Evolutionary conservation across 352 stramenopile species (phyloP).

Genomic region (Phytophthora agathidicida): DNA sequence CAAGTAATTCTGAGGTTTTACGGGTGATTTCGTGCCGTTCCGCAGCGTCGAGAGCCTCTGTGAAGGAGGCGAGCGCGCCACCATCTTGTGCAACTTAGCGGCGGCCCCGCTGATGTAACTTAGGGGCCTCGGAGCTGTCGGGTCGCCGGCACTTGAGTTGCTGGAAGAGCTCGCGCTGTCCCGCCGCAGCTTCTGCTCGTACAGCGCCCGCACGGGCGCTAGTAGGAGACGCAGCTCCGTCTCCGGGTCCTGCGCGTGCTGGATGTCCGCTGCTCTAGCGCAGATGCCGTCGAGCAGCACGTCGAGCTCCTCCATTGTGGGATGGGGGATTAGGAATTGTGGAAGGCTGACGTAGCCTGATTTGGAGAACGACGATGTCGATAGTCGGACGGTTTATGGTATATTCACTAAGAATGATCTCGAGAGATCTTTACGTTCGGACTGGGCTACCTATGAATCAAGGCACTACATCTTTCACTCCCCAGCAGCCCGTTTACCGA

Average conservation of each 20-base stretch:
- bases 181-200: conserved; percentile 32
- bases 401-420: too few relatives aligned
- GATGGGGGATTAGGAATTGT: too few relatives aligned
- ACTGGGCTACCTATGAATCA: too few relatives aligned
- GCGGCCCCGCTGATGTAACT: conserved; percentile 43
- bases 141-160: conserved; percentile 18
- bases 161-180: conserved; percentile 27
- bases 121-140: conserved; percentile 8
- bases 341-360: too few relatives aligned
- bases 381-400: too few relatives aligned
- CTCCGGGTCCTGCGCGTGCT: conserved; percentile 44
- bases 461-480: too few relatives aligned
- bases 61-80: conserved; percentile 21
- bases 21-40: conserved; percentile 20
- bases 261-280: conserved; percentile 48
- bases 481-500: too few relatives aligned
- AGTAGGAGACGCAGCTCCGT: conserved; percentile 50
- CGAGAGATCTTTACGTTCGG: too few relatives aligned
- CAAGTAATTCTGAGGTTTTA: conserved; percentile 33
- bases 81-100: conserved; percentile 45
- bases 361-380: too few relatives aligned
- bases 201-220: conserved; percentile 51
- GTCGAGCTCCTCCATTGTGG: conserved; percentile 72
- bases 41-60: conserved; percentile 11
- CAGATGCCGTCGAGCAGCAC: conserved; percentile 58